A percentile compares a stretch with the other conserved stretches of the same genome.
phyloP scores from a whole-genome alignment of 495 filamentous ascomycete genomes.

The Mycothermus thermophilus region DNA sequence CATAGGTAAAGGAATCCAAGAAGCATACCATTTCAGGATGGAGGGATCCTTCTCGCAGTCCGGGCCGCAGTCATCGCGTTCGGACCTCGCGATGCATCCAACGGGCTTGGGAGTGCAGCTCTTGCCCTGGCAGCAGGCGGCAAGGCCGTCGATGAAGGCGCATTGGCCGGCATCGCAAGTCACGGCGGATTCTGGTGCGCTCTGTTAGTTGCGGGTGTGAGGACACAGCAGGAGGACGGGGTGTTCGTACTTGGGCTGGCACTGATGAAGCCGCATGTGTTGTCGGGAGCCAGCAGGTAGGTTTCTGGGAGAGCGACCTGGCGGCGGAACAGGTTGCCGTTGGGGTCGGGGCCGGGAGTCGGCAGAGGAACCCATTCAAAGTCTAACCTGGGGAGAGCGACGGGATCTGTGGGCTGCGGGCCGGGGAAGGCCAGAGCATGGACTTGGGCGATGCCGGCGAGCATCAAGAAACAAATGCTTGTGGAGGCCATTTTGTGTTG shows the following conservation, averaged over 20 bases:
- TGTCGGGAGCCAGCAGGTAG: conserved; percentile 32
- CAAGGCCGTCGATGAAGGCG: conserved; percentile 21
- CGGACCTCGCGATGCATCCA: conserved; percentile 17
- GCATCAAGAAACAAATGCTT: no score
- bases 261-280: conserved; percentile 34
- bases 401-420: conserved; percentile 18
- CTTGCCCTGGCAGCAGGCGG: conserved; percentile 23
- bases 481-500: no score
- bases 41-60: conserved; percentile 21
- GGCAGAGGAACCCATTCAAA: conserved; percentile 14
- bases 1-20: not conserved
- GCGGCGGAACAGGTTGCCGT: conserved; percentile 21
- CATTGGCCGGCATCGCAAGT: conserved; percentile 20
- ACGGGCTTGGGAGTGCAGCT: conserved; percentile 19
- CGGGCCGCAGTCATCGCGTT: conserved; percentile 21
- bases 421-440: conserved; percentile 23
- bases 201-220: not conserved
- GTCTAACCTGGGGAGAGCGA: conserved; percentile 9
- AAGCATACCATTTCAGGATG: conserved; percentile 28
- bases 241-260: conserved; percentile 17
- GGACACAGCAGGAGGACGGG: not conserved
- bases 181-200: conserved; percentile 17
- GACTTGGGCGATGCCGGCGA: conserved; percentile 19
- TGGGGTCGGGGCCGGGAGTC: conserved; percentile 21
- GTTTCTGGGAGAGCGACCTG: conserved; percentile 13